Percentiles rank a stretch among this genome's conserved stretches.
phyloP scores from a whole-genome alignment of 2,329 filamentous ascomycete species.

The Gliomastix tumulicola region DNA sequence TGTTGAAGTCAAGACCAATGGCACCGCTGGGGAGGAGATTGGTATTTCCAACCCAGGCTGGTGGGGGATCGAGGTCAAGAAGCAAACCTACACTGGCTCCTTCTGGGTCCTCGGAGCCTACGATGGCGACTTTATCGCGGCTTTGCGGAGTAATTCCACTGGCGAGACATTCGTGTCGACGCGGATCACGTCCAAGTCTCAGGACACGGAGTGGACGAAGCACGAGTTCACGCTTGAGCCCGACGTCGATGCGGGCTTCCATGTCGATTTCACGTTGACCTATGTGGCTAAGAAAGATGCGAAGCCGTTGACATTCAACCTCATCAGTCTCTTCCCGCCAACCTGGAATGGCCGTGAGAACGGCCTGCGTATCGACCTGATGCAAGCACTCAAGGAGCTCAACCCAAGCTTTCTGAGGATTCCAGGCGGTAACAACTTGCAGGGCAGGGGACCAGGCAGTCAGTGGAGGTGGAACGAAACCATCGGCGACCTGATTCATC shows the following conservation, averaged over 20 bases:
- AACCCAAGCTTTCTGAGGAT: slow-evolving; percentile 1
- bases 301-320: neutral
- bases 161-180: neutral
- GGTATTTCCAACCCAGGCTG: slow-evolving; percentile 1
- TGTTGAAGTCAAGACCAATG: neutral
- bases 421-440: slow-evolving; percentile 4
- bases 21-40: neutral
- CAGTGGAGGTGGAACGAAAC: slow-evolving; percentile 28
- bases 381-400: slow-evolving; percentile 1
- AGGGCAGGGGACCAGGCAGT: neutral
- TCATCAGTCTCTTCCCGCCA: slow-evolving; percentile 3
- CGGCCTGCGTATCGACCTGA: slow-evolving; percentile 3
- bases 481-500: slow-evolving; percentile 26
- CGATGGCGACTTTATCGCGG: neutral
- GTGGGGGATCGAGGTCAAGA: neutral
- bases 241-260: neutral
- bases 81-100: neutral
- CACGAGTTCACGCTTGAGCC: neutral
- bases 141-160: neutral
- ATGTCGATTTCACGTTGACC: neutral
- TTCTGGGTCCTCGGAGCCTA: slow-evolving; percentile 1
- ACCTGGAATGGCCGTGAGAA: slow-evolving; percentile 3
- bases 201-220: neutral
- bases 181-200: neutral
- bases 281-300: neutral